Evolutionary conservation across 176 grass and related monocot genomes (phyloP).

Genomic region (Hyparrhenia diplandra): DNA sequence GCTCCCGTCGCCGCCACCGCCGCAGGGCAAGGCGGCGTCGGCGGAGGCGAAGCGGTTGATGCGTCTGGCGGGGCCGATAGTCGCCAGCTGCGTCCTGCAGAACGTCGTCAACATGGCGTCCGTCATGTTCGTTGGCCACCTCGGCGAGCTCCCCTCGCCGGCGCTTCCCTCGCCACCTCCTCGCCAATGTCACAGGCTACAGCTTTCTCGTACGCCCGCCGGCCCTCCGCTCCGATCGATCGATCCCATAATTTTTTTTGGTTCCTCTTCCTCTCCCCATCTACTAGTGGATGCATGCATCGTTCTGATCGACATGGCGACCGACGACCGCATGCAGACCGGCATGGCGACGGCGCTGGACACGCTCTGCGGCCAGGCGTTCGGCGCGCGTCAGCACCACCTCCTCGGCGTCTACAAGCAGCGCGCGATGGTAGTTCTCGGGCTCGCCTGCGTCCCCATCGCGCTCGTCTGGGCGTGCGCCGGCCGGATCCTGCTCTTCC

Average conservation of each 20-base stretch:
- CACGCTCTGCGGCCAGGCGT: conserved; percentile 60
- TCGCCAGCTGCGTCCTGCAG: background rate
- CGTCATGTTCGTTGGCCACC: background rate
- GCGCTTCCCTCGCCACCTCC: background rate
- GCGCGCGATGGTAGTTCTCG: conserved; percentile 36
- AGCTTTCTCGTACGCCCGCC: background rate
- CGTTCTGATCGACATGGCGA: background rate
- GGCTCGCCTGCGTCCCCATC: conserved; percentile 37
- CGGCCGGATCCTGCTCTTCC: conserved; percentile 27
- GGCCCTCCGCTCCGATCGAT: background rate
- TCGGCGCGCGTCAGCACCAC: conserved; percentile 42
- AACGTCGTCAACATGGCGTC: background rate
- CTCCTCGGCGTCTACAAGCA: conserved; percentile 34
- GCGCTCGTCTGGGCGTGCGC: conserved; percentile 39
- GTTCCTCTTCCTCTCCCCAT: background rate
- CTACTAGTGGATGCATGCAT: background rate
- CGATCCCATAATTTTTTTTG: background rate
- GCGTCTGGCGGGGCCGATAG: background rate
- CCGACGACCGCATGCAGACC: background rate
- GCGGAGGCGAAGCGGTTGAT: background rate
- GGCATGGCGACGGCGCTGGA: conserved; percentile 37
- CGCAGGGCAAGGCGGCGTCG: background rate
- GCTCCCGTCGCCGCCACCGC: background rate
- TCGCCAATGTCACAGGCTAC: background rate
- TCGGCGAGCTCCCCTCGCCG: background rate